A percentile compares a stretch with the other conserved stretches of the same genome.
These are phyloP conservation scores for Coniosporium apollinis DNA, from an alignment of 495 filamentous ascomycete genomes.

Conservation along the genomic window DNA sequence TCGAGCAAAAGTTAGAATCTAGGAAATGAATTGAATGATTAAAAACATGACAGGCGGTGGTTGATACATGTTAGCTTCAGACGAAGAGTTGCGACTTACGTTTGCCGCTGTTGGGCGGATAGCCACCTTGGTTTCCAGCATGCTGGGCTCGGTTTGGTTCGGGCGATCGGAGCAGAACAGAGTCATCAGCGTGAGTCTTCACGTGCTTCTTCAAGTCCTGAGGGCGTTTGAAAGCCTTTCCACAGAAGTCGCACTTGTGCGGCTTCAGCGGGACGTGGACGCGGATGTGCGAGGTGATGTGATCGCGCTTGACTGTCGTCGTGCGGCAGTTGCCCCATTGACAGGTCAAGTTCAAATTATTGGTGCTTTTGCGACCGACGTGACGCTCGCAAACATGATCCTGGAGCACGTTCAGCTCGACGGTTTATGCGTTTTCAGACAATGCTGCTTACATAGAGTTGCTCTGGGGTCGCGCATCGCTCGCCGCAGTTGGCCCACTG, in stretches of 20 bases:
- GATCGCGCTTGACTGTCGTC: conserved; percentile 95
- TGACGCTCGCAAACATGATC: conserved; percentile 98
- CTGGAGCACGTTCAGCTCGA: conserved; percentile 27
- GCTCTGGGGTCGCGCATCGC: conserved; percentile 59
- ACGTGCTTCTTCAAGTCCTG: conserved; percentile 99
- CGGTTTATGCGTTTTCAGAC: conserved; percentile 3
- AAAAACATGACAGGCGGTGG: conserved; percentile 5
- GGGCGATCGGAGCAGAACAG: conserved; percentile 65
- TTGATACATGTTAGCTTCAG: conserved; percentile 1
- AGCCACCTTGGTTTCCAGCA: conserved; percentile 33
- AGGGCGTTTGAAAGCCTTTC: conserved; percentile 97
- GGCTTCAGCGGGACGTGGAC: conserved; percentile 97
- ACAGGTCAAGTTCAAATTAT: conserved; percentile 94
- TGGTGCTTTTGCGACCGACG: conserved; percentile 96
- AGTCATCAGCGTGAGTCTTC: conserved; percentile 99
- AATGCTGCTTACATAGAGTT: conserved; percentile 65
- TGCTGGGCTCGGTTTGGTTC: conserved; percentile 38
- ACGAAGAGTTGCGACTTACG: conserved; percentile 30
- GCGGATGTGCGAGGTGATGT: conserved; percentile 98
- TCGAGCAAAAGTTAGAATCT: conserved; percentile 11
- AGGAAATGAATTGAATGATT: conserved; percentile 6
- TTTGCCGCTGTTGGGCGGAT: conserved; percentile 34
- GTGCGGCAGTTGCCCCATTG: conserved; percentile 94
- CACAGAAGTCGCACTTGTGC: conserved; percentile 96
- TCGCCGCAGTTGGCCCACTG: conserved; percentile 80